These are phyloP conservation scores for Kernera saxatilis DNA, from an alignment of 345 rosid genomes.

Conservation along the genomic window DNA sequence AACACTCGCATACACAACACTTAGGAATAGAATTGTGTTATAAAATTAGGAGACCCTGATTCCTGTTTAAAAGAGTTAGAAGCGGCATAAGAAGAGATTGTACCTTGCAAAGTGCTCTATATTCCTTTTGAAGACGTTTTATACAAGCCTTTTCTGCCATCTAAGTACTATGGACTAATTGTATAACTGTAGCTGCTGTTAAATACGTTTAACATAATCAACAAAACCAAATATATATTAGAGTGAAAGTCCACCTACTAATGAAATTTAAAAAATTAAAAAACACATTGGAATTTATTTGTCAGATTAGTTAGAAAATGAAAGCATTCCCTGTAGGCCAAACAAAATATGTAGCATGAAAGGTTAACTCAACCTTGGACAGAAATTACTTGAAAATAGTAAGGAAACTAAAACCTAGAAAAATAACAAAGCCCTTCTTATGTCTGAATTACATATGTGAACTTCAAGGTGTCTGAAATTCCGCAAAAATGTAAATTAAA, in stretches of 20 bases:
- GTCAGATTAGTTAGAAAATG: not conserved
- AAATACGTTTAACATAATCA: not conserved
- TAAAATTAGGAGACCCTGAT: not conserved
- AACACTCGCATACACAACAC: not conserved
- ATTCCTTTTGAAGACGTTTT: constrained; percentile 96
- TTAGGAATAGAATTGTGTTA: not conserved
- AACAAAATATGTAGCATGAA: not conserved
- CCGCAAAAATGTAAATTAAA: not conserved
- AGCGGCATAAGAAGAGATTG: not conserved
- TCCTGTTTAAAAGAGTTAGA: not conserved
- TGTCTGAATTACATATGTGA: not conserved
- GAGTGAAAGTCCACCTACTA: not conserved
- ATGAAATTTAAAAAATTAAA: not conserved
- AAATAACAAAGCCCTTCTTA: not conserved
- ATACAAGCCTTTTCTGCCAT: constrained; percentile 96
- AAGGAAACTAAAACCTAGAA: not conserved
- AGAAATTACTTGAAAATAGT: not conserved
- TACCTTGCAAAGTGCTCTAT: constrained; percentile 93
- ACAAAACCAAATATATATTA: not conserved
- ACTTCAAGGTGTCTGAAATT: not conserved
- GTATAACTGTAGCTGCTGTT: not conserved
- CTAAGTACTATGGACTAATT: not conserved
- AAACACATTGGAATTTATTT: not conserved
- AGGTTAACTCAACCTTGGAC: not conserved
- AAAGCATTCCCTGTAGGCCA: not conserved